These are phyloP conservation scores for Ganoderma meredithae DNA, from an alignment of 1,284 basidiomycete genomes.

Conservation along the genomic window DNA sequence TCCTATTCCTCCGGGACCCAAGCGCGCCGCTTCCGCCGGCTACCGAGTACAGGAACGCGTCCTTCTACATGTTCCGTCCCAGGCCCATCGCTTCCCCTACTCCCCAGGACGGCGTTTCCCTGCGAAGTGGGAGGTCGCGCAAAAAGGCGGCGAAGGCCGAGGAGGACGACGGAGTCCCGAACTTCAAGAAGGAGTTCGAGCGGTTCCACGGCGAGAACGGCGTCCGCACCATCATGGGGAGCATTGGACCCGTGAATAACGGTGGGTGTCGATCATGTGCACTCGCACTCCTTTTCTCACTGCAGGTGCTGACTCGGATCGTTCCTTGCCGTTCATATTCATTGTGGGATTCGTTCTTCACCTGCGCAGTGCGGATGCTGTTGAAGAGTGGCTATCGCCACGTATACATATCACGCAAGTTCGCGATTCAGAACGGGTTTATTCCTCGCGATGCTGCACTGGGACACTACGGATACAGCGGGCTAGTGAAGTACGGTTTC, in stretches of 20 bases:
- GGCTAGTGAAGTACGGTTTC: constrained; percentile 69
- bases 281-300: constrained; percentile 16
- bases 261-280: constrained; percentile 54
- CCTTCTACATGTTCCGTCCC: constrained; percentile 72
- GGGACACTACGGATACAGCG: constrained; percentile 87
- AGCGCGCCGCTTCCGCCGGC: constrained; percentile 61
- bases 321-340: constrained; percentile 15
- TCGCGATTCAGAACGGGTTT: constrained; percentile 90
- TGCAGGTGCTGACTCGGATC: constrained; percentile 17
- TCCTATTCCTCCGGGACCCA: constrained; percentile 73
- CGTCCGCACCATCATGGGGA: constrained; percentile 91
- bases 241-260: constrained; percentile 88
- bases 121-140: constrained; percentile 48
- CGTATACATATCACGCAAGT: constrained; percentile 95
- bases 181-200: constrained; percentile 81
- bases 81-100: constrained; percentile 33
- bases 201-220: constrained; percentile 92
- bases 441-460: constrained; percentile 86
- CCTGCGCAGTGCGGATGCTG: constrained; percentile 81
- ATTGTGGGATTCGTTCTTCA: constrained; percentile 12
- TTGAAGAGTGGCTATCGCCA: constrained; percentile 94
- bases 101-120: constrained; percentile 38
- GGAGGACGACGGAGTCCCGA: constrained; percentile 52
- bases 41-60: constrained; percentile 69
- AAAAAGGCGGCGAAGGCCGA: constrained; percentile 42